phyloP scores from a whole-genome alignment of 2,329 filamentous ascomycete genomes.

The Colletotrichum costaricense region DNA sequence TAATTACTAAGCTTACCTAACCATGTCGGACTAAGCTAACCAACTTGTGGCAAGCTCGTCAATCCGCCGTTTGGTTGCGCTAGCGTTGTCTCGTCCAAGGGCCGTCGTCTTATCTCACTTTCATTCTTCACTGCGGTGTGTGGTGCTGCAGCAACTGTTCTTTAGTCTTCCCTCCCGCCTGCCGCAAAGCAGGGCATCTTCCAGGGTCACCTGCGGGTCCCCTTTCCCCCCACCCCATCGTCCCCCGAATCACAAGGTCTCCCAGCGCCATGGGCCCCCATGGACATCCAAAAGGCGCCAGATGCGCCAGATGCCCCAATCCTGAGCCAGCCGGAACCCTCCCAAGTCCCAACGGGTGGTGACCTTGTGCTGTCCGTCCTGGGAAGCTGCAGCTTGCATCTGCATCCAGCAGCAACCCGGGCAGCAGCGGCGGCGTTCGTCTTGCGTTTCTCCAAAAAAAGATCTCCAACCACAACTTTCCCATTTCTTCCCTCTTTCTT shows the following conservation, averaged over 20 bases:
- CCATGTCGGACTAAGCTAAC: neutral
- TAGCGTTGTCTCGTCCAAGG: slow-evolving; percentile 6
- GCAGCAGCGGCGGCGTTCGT: slow-evolving; percentile 46
- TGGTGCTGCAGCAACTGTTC: neutral
- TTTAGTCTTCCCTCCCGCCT: neutral
- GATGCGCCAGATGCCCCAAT: neutral
- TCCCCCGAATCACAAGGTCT: slow-evolving; percentile 28
- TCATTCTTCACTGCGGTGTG: neutral
- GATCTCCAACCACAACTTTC: slow-evolving; percentile 9
- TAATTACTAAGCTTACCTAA: neutral
- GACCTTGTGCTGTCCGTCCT: neutral
- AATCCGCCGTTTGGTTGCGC: neutral
- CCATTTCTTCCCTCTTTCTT: neutral
- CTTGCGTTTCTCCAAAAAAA: slow-evolving; percentile 38
- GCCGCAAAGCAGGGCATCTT: neutral
- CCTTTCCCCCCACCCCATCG: neutral
- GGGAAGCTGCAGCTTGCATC: slow-evolving; percentile 24
- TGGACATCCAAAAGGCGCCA: neutral
- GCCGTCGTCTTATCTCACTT: slow-evolving; percentile 10
- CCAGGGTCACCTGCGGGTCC: slow-evolving; percentile 9
- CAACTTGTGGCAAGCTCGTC: neutral
- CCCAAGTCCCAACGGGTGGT: neutral
- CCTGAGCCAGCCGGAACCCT: slow-evolving; percentile 14
- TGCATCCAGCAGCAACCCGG: slow-evolving; percentile 42
- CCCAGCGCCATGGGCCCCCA: slow-evolving; percentile 15